These are phyloP conservation scores for Amphirosellinia nigrospora DNA, from an alignment of 495 filamentous ascomycete genomes.

Conservation along the genomic window DNA sequence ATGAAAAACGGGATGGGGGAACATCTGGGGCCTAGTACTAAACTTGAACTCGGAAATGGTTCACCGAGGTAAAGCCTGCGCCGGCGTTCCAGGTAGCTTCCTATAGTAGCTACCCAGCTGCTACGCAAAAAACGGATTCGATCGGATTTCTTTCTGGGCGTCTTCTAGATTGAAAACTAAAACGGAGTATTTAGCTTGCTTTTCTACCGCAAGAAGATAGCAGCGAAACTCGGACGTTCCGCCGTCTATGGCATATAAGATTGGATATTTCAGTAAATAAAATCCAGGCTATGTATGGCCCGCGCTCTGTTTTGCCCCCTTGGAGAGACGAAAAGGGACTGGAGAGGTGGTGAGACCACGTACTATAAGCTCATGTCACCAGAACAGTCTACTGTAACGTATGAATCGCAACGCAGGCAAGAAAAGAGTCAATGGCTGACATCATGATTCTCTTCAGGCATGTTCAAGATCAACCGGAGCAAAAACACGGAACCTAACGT, in stretches of 20 bases:
- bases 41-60: neutral
- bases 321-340: too few species aligned
- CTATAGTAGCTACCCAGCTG: too few species aligned
- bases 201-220: too few species aligned
- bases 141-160: neutral
- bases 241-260: too few species aligned
- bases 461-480: neutral
- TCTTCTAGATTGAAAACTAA: neutral
- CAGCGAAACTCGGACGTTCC: too few species aligned
- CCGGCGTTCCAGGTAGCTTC: too few species aligned
- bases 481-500: neutral
- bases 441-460: neutral
- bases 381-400: neutral
- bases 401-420: neutral
- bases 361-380: neutral
- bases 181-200: neutral
- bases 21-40: neutral
- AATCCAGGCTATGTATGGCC: too few species aligned
- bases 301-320: too few species aligned
- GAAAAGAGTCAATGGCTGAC: neutral
- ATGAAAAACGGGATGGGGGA: conserved; percentile 4
- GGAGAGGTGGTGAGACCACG: neutral
- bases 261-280: too few species aligned
- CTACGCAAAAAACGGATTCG: neutral
- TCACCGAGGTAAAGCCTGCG: neutral